Base-by-base conservation (phyloP, 192 early-diverging fungal genomes). In the Gigaspora rosea region DNA sequence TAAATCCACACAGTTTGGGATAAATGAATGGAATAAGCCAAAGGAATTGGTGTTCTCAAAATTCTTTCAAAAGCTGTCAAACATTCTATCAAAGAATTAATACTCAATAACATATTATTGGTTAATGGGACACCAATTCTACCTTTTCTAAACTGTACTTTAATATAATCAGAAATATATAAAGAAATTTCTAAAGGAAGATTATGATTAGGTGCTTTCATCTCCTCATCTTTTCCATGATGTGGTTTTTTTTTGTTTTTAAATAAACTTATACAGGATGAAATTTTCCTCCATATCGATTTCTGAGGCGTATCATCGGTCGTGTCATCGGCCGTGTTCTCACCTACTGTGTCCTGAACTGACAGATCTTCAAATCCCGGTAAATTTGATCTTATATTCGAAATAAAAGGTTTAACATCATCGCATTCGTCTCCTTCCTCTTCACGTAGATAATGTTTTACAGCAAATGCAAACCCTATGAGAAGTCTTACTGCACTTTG, bases 21-120 rank as follows among this genome's bases (percentile, higher is more conserved):
- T 73, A 98, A 86, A 82, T 96, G 95, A 76, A 95, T 92, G 33
- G 88, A 85, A 77, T 98, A 98, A 7, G 94, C 93, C 64, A 92
- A 72, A 18, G 96, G 96, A 73, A 97, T 95, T 6, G 96, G 96
- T 15, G 93, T 93, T 50, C 87, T 86, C 16, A 92, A 78, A 77
- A 98, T 95, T 62, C 96, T 90, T 85, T 96, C 95, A 76, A 94
- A 94, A 8, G 81, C 79, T 52, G 90, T 88, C n/a, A 95, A 78
- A 68, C 86, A 86, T 13, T 87, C 86, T 56, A 85, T 79, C 75
- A 94, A 71, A 2, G 78, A 62, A 67, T 85, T 90, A 15, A 93
- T 15, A 13, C 76, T 70, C 32, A 75, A 83, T 71, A 89, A 78
- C 81, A 91, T 83, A 51, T 79, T 79, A 61, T 80, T 90, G 78